These are phyloP conservation scores for Colletotrichum tamarilloi DNA, from an alignment of 2,329 filamentous ascomycete genomes.

Conservation along the genomic window DNA sequence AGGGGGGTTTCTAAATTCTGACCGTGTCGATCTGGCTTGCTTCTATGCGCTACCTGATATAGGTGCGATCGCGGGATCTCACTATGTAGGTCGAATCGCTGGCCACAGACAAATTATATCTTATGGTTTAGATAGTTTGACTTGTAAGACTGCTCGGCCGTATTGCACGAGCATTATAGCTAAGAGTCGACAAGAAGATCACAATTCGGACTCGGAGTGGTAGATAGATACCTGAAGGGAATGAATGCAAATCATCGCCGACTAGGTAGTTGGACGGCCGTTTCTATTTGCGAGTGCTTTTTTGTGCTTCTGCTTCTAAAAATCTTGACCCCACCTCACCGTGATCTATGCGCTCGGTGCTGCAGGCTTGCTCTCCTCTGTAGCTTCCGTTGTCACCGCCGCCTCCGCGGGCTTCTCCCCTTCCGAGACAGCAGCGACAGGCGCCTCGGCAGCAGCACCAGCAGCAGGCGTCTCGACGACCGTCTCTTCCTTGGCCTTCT, in stretches of 20 bases:
- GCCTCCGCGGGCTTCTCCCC: conserved; percentile 24
- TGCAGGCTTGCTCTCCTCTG: conserved; percentile 36
- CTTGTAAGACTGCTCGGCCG: background rate
- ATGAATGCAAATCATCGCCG: background rate
- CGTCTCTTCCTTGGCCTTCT: conserved; percentile 14
- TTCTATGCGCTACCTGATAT: background rate
- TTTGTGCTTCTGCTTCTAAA: conserved; percentile 13
- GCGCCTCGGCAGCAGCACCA: conserved; percentile 14
- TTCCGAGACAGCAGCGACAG: conserved; percentile 8
- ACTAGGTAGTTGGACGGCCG: background rate
- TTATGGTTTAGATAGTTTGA: background rate
- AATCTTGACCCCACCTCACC: background rate
- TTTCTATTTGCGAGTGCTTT: background rate
- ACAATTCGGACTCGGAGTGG: background rate
- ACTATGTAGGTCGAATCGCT: background rate
- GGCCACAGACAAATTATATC: background rate
- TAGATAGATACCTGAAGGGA: background rate
- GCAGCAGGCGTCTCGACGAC: conserved; percentile 21
- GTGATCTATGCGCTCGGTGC: conserved; percentile 16
- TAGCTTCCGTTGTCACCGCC: background rate
- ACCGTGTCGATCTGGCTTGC: background rate
- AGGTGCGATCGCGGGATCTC: background rate
- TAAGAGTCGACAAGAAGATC: background rate
- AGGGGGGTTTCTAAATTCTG: background rate
- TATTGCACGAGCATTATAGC: background rate